Base-by-base conservation (phyloP, 163 green algal species). In the Scenedesmus sp. region DNA sequence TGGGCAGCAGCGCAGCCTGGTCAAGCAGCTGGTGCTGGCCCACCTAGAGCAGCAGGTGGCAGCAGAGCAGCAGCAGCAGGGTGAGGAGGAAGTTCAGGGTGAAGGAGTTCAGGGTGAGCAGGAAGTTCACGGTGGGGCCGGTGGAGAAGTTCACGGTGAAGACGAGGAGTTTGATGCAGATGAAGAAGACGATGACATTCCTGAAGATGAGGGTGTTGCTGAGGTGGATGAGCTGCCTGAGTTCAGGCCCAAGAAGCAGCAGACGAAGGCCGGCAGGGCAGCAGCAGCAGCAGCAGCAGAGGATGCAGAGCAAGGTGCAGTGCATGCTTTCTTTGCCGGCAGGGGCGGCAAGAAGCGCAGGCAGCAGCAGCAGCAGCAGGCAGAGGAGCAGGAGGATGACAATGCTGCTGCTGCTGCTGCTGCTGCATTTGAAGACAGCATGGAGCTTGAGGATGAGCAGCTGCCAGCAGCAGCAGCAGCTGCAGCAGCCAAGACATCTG, bases 201-300 rank as follows among this genome's bases (percentile, higher is more conserved):
- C 34, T 18, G 84, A 88, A 20, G 84, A 88, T 15, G 85, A 82
- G 52, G 60, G 60, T 7, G 56, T 82, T 20, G 62, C 18, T 15
- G 52, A 26, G 55, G 85, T 90, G 55, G 85, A 83, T 67, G 85
- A 90, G 54, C 85, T 90, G 85, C 85, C 85, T 56, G 85, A 67
- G 20, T 90, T 90, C 85, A 90, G 70, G 23, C 70, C 64, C 20
- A 56, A 73, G 13, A 26, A n/a, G 46, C 83, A 90, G 67, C 82
- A 67, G 18, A 18, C 12, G 6, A 76, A 84, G 73, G 5, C 70
- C 70, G 70, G 23, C 7, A 55, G 23, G n/a, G 18, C 86, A 57
- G 67, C 86, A 84, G 86, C 86, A 56, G 67, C 73, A 56, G 87
- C 67, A 79, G 70, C 20, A 52, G 70, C 34, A 46, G 34, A 46